Conservation (phyloP, 2,329 filamentous ascomycete species). For the Chalaropsis thielavioides region DNA sequence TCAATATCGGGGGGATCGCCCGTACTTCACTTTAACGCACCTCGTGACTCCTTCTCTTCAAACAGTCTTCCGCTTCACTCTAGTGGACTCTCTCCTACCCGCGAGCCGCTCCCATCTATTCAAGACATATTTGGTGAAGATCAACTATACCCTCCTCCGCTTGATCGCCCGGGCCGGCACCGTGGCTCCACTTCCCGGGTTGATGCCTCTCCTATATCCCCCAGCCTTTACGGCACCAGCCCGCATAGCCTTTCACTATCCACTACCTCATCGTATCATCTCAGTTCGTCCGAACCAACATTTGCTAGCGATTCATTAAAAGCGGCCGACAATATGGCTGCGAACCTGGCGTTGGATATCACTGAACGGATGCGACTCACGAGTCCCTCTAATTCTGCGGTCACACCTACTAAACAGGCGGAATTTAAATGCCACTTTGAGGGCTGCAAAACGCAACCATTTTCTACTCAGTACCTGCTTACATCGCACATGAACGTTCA, state of each 20-base stretch:
- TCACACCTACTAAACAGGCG: conserved; percentile 2
- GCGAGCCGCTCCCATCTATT: conserved; percentile 7
- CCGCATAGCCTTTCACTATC: conserved; percentile 10
- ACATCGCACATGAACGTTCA: conserved; percentile 68
- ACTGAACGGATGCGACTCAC: conserved; percentile 10
- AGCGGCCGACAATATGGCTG: background rate
- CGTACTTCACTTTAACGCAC: background rate
- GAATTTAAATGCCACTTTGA: conserved; percentile 22
- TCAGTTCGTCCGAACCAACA: conserved; percentile 14
- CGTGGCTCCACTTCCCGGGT: conserved; percentile 4
- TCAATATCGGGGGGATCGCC: background rate
- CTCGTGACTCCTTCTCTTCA: conserved; percentile 1
- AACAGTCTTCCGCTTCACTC: conserved; percentile 7
- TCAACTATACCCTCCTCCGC: background rate
- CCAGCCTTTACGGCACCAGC: conserved; percentile 10
- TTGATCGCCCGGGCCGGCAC: background rate
- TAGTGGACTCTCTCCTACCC: background rate
- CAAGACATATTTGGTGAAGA: conserved; percentile 11
- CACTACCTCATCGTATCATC: conserved; percentile 10
- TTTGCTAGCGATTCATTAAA: conserved; percentile 2
- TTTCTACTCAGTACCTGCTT: conserved; percentile 62
- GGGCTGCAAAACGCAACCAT: conserved; percentile 57
- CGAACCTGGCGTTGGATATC: conserved; percentile 2
- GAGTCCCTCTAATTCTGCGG: conserved; percentile 5
- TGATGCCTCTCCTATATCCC: conserved; percentile 10